Evolutionary conservation across 768 basidiomycete genomes (phyloP).

Genomic region (Trichaptum fuscoviolaceum): DNA sequence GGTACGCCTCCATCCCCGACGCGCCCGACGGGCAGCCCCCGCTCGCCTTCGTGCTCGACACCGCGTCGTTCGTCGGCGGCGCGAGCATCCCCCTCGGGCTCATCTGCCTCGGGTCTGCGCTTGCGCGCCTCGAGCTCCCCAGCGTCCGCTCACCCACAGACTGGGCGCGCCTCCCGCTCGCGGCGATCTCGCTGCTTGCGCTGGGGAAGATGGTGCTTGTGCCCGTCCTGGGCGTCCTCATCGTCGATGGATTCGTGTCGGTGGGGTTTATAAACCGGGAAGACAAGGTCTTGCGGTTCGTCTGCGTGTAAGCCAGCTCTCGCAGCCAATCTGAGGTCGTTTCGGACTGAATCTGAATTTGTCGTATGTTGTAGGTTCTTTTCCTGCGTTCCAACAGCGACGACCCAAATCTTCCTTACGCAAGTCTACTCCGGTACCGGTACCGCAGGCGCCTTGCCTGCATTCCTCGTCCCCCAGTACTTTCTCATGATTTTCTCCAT

Average conservation of each 20-base stretch:
- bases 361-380: conserved; percentile 18
- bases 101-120: conserved; percentile 55
- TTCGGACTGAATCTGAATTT: neutral
- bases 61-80: conserved; percentile 51
- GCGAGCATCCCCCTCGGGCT: conserved; percentile 63
- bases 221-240: conserved; percentile 56
- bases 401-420: conserved; percentile 22
- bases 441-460: conserved; percentile 40
- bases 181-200: conserved; percentile 50
- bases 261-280: conserved; percentile 19
- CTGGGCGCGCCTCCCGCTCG: conserved; percentile 41
- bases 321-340: conserved; percentile 6
- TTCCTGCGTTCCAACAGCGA: conserved; percentile 23
- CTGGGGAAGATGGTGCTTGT: conserved; percentile 49
- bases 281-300: conserved; percentile 27
- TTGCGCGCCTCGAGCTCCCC: conserved; percentile 55
- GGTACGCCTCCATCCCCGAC: conserved; percentile 33
- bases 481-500: conserved; percentile 33
- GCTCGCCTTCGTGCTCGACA: conserved; percentile 56
- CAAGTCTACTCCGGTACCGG: conserved; percentile 21
- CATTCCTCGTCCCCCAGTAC: conserved; percentile 59
- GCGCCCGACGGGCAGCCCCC: conserved; percentile 68
- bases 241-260: conserved; percentile 46
- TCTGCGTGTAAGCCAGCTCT: conserved; percentile 22
- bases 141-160: conserved; percentile 18